These are phyloP conservation scores for Fraxinus greggii DNA, from an alignment of 305 asterid genomes.

Conservation along the genomic window DNA sequence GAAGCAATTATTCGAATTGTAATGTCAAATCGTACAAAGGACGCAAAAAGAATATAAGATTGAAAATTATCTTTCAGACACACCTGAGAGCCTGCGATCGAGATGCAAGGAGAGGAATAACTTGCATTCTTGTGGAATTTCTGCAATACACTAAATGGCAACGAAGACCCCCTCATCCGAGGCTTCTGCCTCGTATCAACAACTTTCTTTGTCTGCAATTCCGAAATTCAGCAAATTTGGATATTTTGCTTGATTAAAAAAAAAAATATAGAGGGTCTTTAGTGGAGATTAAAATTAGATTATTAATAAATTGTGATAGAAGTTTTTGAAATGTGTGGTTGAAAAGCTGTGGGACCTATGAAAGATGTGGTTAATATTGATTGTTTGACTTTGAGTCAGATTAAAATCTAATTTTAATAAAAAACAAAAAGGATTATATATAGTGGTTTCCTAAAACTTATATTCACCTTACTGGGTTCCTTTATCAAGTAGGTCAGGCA, in stretches of 20 bases:
- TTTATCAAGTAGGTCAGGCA: conserved; percentile 69
- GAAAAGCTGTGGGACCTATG: too few relatives aligned
- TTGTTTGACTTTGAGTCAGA: too few relatives aligned
- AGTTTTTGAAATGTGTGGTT: too few relatives aligned
- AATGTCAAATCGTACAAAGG: neutral
- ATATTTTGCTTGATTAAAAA: too few relatives aligned
- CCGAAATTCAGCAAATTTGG: neutral
- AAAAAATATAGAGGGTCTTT: too few relatives aligned
- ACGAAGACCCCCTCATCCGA: conserved; percentile 88
- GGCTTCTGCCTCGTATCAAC: conserved; percentile 83
- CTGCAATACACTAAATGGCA: conserved; percentile 83
- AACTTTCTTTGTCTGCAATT: conserved; percentile 62
- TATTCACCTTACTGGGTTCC: conserved; percentile 53
- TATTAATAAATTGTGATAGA: too few relatives aligned
- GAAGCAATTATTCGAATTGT: neutral
- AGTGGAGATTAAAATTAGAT: too few relatives aligned
- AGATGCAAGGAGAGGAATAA: conserved; percentile 77
- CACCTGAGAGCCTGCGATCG: conserved; percentile 90
- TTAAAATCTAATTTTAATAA: too few relatives aligned
- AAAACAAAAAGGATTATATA: too few relatives aligned
- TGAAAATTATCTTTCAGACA: neutral
- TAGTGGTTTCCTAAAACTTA: too few relatives aligned
- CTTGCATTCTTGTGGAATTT: conserved; percentile 79
- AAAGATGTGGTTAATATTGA: too few relatives aligned
- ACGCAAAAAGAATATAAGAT: neutral